Evolutionary conservation across 371 early-diverging fungal genomes (phyloP).

Genomic region (Mortierella sp.): DNA sequence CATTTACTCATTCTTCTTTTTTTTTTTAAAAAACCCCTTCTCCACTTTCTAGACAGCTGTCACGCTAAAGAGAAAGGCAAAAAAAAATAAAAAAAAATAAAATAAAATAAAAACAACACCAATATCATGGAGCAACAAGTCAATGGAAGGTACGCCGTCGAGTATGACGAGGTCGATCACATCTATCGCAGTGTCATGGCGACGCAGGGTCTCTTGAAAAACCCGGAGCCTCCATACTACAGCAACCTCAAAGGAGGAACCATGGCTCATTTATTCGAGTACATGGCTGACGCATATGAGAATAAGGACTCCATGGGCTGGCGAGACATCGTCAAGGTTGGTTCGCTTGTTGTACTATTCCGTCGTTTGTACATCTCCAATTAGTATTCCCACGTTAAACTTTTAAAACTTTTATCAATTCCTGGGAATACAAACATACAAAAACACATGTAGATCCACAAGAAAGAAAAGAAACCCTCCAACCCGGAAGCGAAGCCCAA

Average conservation of each 20-base stretch:
- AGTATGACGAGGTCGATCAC: slow-evolving; percentile 60
- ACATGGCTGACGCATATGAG: slow-evolving; percentile 56
- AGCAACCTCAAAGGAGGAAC: slow-evolving; percentile 55
- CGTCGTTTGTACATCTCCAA: neutral
- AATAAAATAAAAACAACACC: neutral
- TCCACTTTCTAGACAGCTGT: no score
- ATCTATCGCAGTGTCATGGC: slow-evolving; percentile 63
- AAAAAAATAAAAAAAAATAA: neutral
- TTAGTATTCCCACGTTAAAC: neutral
- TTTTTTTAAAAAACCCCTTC: no score
- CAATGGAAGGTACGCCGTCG: slow-evolving; percentile 57
- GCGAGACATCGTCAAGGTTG: slow-evolving; percentile 64
- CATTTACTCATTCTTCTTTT: no score
- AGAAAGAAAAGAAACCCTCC: slow-evolving; percentile 45
- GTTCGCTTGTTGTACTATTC: neutral
- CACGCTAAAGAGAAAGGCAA: no score
- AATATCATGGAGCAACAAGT: slow-evolving; percentile 23
- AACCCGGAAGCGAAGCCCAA: slow-evolving; percentile 59
- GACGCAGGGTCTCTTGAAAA: slow-evolving; percentile 58
- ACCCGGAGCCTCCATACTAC: slow-evolving; percentile 60
- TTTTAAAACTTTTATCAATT: neutral
- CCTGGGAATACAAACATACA: no score
- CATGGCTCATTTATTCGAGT: slow-evolving; percentile 61
- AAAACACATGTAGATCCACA: slow-evolving; percentile 56
- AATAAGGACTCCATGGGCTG: slow-evolving; percentile 63